Evolutionary conservation across 2,329 filamentous ascomycete genomes (phyloP), one percentile per base, ranked within the genome.

Genomic region (Xylaria sp.): DNA sequence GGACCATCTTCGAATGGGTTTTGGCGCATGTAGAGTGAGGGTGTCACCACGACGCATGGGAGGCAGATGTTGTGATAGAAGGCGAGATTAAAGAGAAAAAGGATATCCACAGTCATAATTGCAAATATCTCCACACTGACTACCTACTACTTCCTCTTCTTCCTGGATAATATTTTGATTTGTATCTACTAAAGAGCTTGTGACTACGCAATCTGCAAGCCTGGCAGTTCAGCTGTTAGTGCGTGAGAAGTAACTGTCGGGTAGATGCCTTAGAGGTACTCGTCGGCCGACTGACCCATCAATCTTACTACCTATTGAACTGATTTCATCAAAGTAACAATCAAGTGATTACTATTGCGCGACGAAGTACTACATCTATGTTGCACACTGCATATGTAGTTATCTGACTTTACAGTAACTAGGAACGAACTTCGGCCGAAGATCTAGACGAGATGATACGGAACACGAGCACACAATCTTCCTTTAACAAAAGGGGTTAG

Each of bases 21-120:
- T 63, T 44, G 32, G 57, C 60, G 72, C 69, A 73, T 73, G 72
- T 75, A 74, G 69, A 73, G 60, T 55, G 62, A 65, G 72, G 60
- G 71, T 73, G 52, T 66, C 65, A 70, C 58, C 65, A 68, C 62
- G 41, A 65, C 46, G 59, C 32, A 56, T 59, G 48, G 48, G 10
- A 28, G 15, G 54, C 8, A 55, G 55, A 60, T 60, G 54, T 57
- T 68, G 39, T 50, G 46, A 56, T 64, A 46, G 32, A 66, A 59
- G 48, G 34, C 8, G 32, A 50, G 46, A 51, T 28, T 28, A 28
- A 28, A 28, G 28, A 28, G 18, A n/a, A 25, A 28, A 28, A 34
- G 39, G 0, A 20, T 51, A n/a, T 7, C 7, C n/a, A 39, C 48
- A 15, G 15, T 25, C 20, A 32, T 57, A 28, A 15, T 20, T 57